These are phyloP conservation scores for Diaporthe sp. DNA, from an alignment of 2,329 filamentous ascomycete species.

Conservation along the genomic window DNA sequence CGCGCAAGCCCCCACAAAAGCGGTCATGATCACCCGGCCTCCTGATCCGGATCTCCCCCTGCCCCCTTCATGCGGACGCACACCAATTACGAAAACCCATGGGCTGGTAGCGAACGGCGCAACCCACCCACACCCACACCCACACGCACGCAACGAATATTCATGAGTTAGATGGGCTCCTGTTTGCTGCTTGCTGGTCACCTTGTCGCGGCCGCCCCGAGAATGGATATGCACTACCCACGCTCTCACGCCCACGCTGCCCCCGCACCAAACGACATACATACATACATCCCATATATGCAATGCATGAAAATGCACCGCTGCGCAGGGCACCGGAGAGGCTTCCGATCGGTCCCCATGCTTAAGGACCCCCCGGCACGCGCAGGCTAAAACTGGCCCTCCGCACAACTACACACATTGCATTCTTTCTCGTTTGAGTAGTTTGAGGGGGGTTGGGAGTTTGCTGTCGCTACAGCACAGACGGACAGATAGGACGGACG, in stretches of 20 bases:
- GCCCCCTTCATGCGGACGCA: neutral
- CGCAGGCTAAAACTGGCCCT: neutral
- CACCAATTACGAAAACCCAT: neutral
- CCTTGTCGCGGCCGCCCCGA: neutral
- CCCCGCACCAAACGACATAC: neutral
- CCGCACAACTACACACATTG: too few relatives aligned
- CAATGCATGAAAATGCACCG: neutral
- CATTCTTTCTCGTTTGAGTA: neutral
- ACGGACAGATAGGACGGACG: neutral
- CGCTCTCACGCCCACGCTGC: too few relatives aligned
- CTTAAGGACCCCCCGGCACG: neutral
- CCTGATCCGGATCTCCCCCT: neutral
- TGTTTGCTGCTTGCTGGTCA: slow-evolving; percentile 8
- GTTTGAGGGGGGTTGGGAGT: neutral
- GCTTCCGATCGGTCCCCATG: neutral
- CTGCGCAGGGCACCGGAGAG: neutral
- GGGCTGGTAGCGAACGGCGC: neutral
- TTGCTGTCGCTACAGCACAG: neutral
- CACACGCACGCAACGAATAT: too few relatives aligned
- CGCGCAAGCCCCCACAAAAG: neutral
- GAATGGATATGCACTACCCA: neutral
- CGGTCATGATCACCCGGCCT: neutral
- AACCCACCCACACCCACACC: neutral
- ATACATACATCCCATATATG: neutral
- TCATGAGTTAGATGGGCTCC: neutral